Evolutionary conservation across 2,329 filamentous ascomycete species (phyloP).

Genomic region (Penicillium sp.): DNA sequence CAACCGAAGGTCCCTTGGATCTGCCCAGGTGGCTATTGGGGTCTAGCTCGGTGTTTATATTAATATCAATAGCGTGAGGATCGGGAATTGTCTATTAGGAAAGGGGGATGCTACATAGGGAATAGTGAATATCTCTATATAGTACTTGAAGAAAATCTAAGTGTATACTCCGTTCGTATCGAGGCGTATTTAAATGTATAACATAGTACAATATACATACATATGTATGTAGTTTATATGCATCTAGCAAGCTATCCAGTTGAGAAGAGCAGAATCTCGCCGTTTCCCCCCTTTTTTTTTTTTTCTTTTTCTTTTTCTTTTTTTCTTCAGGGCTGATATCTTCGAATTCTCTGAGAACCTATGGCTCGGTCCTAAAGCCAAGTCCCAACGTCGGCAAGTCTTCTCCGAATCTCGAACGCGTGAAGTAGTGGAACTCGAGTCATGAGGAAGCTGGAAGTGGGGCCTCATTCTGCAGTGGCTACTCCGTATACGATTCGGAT

Average conservation of each 20-base stretch:
- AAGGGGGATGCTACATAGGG: background rate
- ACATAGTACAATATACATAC: too few species aligned
- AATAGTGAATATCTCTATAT: background rate
- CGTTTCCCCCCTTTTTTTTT: background rate
- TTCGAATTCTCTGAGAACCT: background rate
- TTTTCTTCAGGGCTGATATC: background rate
- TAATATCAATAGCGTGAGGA: background rate
- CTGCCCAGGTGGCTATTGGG: background rate
- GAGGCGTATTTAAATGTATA: background rate
- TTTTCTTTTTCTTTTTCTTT: too few species aligned
- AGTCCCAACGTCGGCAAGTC: background rate
- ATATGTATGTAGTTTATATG: too few species aligned
- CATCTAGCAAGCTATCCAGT: background rate
- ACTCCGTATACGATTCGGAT: conserved; percentile 7
- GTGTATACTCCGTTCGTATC: background rate
- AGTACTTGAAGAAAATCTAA: background rate
- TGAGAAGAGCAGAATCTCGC: background rate
- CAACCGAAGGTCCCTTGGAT: background rate
- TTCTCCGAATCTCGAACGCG: background rate
- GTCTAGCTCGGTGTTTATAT: background rate
- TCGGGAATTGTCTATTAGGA: background rate
- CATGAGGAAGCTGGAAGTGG: background rate
- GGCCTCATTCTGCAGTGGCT: background rate
- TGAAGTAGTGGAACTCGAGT: background rate
- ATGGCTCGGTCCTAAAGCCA: background rate